Evolutionary conservation across 768 basidiomycete species (phyloP).

Genomic region (Lentinula edodes): DNA sequence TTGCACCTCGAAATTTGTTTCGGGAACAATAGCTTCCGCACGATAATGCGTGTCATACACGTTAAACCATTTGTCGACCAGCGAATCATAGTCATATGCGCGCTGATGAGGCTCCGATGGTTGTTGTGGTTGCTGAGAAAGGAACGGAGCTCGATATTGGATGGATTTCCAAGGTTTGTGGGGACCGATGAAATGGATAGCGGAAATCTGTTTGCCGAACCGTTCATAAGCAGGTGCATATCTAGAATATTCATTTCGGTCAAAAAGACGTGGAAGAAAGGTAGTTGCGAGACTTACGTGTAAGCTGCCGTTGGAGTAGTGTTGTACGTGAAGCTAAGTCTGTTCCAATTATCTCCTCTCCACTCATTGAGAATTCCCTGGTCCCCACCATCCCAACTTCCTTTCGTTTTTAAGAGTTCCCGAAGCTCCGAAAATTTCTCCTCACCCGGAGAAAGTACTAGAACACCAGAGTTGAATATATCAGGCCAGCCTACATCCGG

Average conservation of each 20-base stretch:
- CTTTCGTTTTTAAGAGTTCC: constrained; percentile 66
- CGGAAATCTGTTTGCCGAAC: constrained; percentile 81
- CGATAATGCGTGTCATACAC: constrained; percentile 89
- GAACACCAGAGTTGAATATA: constrained; percentile 96
- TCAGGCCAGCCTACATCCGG: constrained; percentile 99
- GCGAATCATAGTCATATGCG: constrained; percentile 71
- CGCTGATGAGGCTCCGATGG: constrained; percentile 30
- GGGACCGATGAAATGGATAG: constrained; percentile 92
- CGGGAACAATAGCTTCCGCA: constrained; percentile 38
- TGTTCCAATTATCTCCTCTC: constrained; percentile 81
- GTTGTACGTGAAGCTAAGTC: constrained; percentile 96
- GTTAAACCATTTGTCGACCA: constrained; percentile 87
- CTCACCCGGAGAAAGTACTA: constrained; percentile 79
- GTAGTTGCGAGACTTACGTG: constrained; percentile 56
- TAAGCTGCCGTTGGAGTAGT: constrained; percentile 97
- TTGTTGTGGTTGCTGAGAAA: constrained; percentile 24
- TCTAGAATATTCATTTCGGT: constrained; percentile 34
- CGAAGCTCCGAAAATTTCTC: constrained; percentile 77
- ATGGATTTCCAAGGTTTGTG: constrained; percentile 92
- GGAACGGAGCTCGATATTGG: constrained; percentile 59
- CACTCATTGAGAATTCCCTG: constrained; percentile 97
- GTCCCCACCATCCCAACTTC: constrained; percentile 98
- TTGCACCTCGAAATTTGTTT: constrained; percentile 53
- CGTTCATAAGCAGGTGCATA: constrained; percentile 97
- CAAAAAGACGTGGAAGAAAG: constrained; percentile 14